These are phyloP conservation scores for Trichoderma citrinoviride DNA, from an alignment of 2,329 filamentous ascomycete genomes.

Conservation along the genomic window DNA sequence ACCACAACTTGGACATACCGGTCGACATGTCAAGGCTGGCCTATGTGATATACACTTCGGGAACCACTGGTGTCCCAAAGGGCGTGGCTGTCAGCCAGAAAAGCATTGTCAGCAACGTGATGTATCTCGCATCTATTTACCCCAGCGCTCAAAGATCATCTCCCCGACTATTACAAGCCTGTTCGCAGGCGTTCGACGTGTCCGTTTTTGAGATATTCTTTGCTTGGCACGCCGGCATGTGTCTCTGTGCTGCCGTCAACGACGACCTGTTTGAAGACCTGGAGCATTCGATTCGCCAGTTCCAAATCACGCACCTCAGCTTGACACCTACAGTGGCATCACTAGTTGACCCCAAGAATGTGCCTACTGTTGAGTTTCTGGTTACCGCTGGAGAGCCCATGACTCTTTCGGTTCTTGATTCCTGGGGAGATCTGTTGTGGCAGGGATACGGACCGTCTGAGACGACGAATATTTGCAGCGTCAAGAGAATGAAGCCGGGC, in stretches of 20 bases:
- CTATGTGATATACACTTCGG: conserved; percentile 81
- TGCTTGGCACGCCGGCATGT: conserved; percentile 74
- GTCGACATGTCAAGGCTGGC: conserved; percentile 54
- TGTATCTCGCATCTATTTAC: conserved; percentile 64
- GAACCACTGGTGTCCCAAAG: conserved; percentile 77
- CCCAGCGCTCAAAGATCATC: conserved; percentile 43
- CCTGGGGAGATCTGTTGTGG: conserved; percentile 69
- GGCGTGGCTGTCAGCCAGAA: conserved; percentile 74
- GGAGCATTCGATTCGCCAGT: conserved; percentile 60
- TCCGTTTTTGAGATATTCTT: conserved; percentile 92
- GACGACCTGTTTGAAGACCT: conserved; percentile 72
- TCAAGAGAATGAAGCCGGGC: conserved; percentile 57
- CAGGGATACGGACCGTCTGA: conserved; percentile 85
- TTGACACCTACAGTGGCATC: conserved; percentile 83
- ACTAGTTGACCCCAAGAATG: conserved; percentile 64
- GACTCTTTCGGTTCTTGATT: conserved; percentile 65
- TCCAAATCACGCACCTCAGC: conserved; percentile 75
- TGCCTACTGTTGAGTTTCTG: conserved; percentile 70
- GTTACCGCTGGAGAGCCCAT: conserved; percentile 81
- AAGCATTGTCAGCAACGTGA: conserved; percentile 75
- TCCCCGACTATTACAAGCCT: conserved; percentile 73
- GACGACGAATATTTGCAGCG: conserved; percentile 83
- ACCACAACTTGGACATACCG: conserved; percentile 38
- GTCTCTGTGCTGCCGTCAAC: conserved; percentile 71
- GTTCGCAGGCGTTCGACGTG: conserved; percentile 81